Evolutionary conservation across 257 asterid species (phyloP), one percentile per base, ranked within the genome.

Genomic region (Capsicum baccatum): DNA sequence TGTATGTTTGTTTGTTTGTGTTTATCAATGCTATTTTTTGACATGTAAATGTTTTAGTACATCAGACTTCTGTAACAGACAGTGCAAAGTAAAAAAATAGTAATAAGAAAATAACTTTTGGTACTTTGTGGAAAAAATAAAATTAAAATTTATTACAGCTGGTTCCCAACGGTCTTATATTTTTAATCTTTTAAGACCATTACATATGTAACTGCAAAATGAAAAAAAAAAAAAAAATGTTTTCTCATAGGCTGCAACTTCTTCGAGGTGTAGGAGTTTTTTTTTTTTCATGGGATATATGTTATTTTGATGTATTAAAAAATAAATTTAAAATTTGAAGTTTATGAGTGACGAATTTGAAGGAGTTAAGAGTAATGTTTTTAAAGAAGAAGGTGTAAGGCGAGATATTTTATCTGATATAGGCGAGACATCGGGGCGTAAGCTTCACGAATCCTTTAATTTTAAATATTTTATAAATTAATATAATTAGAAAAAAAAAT

Each of bases 141-240:
- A 26, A 64, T 0, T 64, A 21, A 11, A 54, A 63, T 19, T 33
- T 62, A 83, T 83, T 87, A 88, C 94, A 90, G 91, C 92, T 90
- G 92, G 90, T 83, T 86, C 85, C 95, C 95, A 92, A 91, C 93
- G 94, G 96, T 92, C 94, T 85, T 86, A 87, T 88, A 39, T 73
- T 2, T 21, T 48, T 54, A 26, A 9, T 81, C 66, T 35, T 13
- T 66, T 73, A 47, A 14, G 37, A 73, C 60, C 48, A 73, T 9
- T 73, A 19, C 80, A 73, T 48, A 6, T 19, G 80, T 73, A 73
- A 80, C 83, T 80, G 83, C 47, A 76, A 26, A 26, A 26, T 1
- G 33, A 26, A 26, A 26, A 26, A 26, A 26, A 26, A 26, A 21
- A 26, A 26, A 26, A 26, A 26, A 26, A 26, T 26, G 26, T 26